Evolutionary conservation across 225 moss, liverwort and hornwort genomes (phyloP).

Genomic region (Ulota crispa): DNA sequence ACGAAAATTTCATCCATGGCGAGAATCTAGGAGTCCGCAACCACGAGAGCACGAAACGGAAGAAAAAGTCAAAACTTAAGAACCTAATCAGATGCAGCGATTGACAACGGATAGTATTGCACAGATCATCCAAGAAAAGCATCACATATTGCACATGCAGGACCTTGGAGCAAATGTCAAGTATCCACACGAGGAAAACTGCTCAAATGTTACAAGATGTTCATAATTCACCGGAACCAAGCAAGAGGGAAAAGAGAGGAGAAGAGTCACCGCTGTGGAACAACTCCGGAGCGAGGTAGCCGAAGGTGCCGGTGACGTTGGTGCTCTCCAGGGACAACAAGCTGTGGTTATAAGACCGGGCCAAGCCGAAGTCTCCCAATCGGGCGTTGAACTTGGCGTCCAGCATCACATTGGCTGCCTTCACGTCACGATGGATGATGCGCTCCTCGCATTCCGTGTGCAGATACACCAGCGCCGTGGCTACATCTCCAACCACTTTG

Average conservation of each 20-base stretch:
- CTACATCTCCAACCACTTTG: too few relatives aligned
- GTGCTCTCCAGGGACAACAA: conserved; percentile 4
- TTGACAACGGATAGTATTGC: not conserved
- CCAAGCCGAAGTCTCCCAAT: conserved; percentile 15
- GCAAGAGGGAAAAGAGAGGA: not conserved
- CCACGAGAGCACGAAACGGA: not conserved
- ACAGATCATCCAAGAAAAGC: not conserved
- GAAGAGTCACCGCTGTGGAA: not conserved
- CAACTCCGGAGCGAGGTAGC: conserved; percentile 47
- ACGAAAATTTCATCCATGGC: not conserved
- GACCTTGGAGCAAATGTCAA: not conserved
- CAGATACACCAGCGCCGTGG: not conserved
- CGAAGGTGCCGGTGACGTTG: conserved; percentile 12
- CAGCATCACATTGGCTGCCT: conserved; percentile 24
- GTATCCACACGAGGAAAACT: accelerated
- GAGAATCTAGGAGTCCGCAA: not conserved
- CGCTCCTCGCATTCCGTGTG: not conserved
- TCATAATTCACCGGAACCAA: not conserved
- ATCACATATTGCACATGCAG: accelerated
- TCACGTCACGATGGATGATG: conserved; percentile 15
- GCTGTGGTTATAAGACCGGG: not conserved
- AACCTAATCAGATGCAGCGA: not conserved
- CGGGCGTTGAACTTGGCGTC: conserved; percentile 8
- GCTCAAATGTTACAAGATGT: not conserved
- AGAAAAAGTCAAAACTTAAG: too few relatives aligned